Conservation (phyloP, 2,329 filamentous ascomycete species). For the Paramyrothecium sp. region DNA sequence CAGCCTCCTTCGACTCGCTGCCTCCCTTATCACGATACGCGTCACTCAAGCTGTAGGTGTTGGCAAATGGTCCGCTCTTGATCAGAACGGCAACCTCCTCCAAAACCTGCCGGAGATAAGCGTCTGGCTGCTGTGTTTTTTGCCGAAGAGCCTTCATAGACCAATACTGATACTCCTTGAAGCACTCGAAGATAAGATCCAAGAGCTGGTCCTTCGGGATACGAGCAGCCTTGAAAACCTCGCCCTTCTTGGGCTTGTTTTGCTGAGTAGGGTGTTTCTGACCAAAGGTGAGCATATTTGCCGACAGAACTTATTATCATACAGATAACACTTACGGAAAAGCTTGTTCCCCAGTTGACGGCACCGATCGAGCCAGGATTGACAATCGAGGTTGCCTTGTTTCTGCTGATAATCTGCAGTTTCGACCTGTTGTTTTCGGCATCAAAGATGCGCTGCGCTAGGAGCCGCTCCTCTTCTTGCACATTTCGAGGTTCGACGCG, state of each 20-base stretch:
- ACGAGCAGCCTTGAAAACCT: slow-evolving; percentile 80
- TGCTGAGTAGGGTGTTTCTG: slow-evolving; percentile 53
- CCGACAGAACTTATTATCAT: neutral
- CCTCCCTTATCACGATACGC: slow-evolving; percentile 37
- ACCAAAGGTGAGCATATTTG: neutral
- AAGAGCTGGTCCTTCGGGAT: slow-evolving; percentile 86
- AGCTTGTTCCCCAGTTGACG: slow-evolving; percentile 39
- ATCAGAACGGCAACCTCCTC: slow-evolving; percentile 81
- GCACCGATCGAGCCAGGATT: slow-evolving; percentile 49
- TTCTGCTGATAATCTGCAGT: slow-evolving; percentile 48
- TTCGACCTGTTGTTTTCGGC: slow-evolving; percentile 49
- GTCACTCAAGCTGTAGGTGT: slow-evolving; percentile 80
- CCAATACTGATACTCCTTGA: slow-evolving; percentile 88
- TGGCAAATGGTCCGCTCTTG: slow-evolving; percentile 80
- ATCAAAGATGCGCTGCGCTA: slow-evolving; percentile 54
- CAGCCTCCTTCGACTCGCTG: slow-evolving; percentile 48
- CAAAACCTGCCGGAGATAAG: slow-evolving; percentile 84
- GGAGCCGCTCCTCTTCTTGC: slow-evolving; percentile 63
- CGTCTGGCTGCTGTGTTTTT: slow-evolving; percentile 80
- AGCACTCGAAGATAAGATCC: slow-evolving; percentile 80
- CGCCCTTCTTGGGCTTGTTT: slow-evolving; percentile 60
- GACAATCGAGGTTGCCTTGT: slow-evolving; percentile 50
- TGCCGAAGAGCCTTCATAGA: slow-evolving; percentile 83
- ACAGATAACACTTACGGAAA: slow-evolving; percentile 51
- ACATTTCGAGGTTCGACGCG: slow-evolving; percentile 73